Conservation (phyloP, 176 grass and related monocot species). For the Aegilops bicornis region DNA sequence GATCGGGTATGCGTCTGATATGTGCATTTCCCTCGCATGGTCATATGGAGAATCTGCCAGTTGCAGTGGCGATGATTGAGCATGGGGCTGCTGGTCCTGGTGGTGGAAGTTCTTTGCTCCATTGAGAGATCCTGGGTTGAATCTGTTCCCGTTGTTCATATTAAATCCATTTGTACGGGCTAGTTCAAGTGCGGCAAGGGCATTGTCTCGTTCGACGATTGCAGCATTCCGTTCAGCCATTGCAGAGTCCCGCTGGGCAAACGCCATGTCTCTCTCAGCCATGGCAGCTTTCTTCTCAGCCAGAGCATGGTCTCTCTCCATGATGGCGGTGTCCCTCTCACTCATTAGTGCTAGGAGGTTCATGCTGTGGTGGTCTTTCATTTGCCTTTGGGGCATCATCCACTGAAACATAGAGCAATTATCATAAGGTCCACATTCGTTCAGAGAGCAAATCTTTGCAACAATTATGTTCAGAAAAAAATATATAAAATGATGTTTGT, state of each 20-base stretch:
- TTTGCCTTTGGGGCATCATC: conserved; percentile 84
- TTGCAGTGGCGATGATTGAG: conserved; percentile 61
- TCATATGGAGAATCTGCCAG: conserved; percentile 82
- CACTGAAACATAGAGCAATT: conserved; percentile 49
- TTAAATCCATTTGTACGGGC: conserved; percentile 57
- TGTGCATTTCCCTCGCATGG: conserved; percentile 74
- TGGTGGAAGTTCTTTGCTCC: conserved; percentile 48
- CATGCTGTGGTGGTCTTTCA: conserved; percentile 73
- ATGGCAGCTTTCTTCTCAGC: conserved; percentile 86
- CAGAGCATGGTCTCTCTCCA: conserved; percentile 74
- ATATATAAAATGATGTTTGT: not conserved
- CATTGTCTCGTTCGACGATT: conserved; percentile 77
- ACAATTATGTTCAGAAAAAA: not conserved
- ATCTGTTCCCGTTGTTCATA: conserved; percentile 38
- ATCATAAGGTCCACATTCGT: not conserved
- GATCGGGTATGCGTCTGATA: conserved; percentile 78
- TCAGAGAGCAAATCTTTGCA: not conserved
- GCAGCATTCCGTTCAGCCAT: conserved; percentile 71
- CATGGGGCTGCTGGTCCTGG: conserved; percentile 55
- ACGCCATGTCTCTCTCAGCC: conserved; percentile 78
- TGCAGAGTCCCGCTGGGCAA: conserved; percentile 76
- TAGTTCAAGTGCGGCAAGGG: conserved; percentile 65
- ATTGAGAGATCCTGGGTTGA: conserved; percentile 41
- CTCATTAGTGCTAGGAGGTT: conserved; percentile 62
- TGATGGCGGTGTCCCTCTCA: conserved; percentile 76